phyloP scores from a whole-genome alignment of 108 stramenopile genomes.

The Cyclotella choctawhatcheeana region DNA sequence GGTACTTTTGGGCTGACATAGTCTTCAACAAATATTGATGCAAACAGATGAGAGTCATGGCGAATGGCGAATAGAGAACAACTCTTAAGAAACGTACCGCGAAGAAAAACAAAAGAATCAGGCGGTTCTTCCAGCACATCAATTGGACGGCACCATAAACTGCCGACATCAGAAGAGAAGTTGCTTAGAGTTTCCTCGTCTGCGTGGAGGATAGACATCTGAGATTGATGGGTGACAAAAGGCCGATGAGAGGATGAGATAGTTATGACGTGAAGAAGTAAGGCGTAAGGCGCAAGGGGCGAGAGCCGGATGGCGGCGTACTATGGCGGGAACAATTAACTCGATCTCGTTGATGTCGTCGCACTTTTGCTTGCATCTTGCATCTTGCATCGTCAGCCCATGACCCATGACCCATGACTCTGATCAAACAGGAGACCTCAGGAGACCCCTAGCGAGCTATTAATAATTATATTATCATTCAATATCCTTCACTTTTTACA shows the following conservation, averaged over 20 bases:
- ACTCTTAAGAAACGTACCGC: constrained; percentile 26
- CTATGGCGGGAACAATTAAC: background rate
- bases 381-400: too few species aligned
- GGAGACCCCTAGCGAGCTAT: too few species aligned
- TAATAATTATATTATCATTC: too few species aligned
- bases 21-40: constrained; percentile 36
- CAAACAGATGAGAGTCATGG: background rate
- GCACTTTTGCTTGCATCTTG: too few species aligned
- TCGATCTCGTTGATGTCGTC: background rate
- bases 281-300: background rate
- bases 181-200: constrained; percentile 43
- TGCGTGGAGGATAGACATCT: constrained; percentile 14
- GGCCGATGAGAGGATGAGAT: too few species aligned
- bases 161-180: constrained; percentile 64
- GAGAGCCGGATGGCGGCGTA: too few species aligned
- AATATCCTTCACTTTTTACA: too few species aligned
- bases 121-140: constrained; percentile 62
- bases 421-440: too few species aligned
- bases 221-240: too few species aligned
- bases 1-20: constrained; percentile 66
- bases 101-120: constrained; percentile 63
- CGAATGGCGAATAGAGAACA: background rate
- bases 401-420: too few species aligned
- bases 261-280: background rate
- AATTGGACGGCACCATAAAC: constrained; percentile 66